Conservation (phyloP, 2,329 filamentous ascomycete species). For the Stenocarpella maydis region DNA sequence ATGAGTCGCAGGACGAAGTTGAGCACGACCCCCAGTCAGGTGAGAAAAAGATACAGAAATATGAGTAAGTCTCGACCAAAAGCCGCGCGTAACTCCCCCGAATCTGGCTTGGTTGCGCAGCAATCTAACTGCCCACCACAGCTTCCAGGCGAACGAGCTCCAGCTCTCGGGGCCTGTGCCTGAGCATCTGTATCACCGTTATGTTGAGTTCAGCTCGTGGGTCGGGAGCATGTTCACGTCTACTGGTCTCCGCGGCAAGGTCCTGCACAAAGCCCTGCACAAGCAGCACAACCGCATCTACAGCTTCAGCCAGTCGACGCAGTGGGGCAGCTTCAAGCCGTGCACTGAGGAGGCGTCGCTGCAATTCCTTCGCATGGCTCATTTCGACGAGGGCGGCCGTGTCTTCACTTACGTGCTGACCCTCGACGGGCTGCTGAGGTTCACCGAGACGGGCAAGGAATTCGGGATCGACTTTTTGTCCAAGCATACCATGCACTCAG, state of each 20-base stretch:
- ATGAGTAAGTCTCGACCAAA: constrained; percentile 67
- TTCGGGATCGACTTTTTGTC: constrained; percentile 92
- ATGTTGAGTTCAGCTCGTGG: constrained; percentile 90
- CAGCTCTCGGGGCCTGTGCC: constrained; percentile 88
- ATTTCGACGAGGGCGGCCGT: constrained; percentile 85
- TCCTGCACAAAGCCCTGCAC: constrained; percentile 86
- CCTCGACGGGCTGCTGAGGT: constrained; percentile 84
- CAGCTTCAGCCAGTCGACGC: constrained; percentile 81
- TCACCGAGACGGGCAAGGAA: constrained; percentile 95
- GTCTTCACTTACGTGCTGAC: constrained; percentile 94
- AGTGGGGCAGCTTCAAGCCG: constrained; percentile 72
- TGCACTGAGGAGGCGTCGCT: constrained; percentile 76
- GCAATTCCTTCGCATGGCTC: constrained; percentile 85
- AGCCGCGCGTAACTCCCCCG: background rate
- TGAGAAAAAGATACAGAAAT: constrained; percentile 70
- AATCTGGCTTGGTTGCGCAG: background rate
- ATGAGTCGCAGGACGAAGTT: constrained; percentile 49
- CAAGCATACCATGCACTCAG: constrained; percentile 97
- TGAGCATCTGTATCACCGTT: constrained; percentile 83
- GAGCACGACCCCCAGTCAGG: constrained; percentile 52
- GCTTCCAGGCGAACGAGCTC: constrained; percentile 92
- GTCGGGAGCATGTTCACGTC: constrained; percentile 88
- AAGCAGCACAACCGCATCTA: constrained; percentile 91
- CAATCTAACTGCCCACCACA: constrained; percentile 45
- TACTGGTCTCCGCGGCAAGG: constrained; percentile 77